phyloP scores from a whole-genome alignment of 164 flowering plant species.

The Protea cynaroides region DNA sequence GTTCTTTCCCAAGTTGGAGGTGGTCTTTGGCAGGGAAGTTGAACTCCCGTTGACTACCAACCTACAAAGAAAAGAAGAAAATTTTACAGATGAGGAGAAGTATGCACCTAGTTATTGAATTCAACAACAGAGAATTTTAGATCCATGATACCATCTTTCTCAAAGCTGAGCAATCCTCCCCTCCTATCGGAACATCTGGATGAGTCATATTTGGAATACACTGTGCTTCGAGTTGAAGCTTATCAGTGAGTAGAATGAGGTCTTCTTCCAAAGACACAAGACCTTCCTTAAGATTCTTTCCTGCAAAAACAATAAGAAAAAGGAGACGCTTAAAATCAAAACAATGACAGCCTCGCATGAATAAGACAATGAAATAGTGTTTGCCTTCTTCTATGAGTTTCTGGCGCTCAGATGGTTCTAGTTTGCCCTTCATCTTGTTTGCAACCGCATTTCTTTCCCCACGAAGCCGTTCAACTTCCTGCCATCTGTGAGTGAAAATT shows the following conservation, averaged over 20 bases:
- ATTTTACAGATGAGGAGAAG: not conserved
- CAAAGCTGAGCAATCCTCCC: conserved; percentile 63
- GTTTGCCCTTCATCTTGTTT: conserved; percentile 88
- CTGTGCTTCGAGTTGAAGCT: conserved; percentile 86
- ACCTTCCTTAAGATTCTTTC: conserved; percentile 74
- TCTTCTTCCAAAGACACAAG: conserved; percentile 66
- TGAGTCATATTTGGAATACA: conserved; percentile 88
- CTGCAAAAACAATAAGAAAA: conserved; percentile 25
- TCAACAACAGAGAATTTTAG: not conserved
- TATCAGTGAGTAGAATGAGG: conserved; percentile 59
- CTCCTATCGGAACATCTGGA: conserved; percentile 89
- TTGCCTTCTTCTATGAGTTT: conserved; percentile 82
- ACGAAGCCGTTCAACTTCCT: conserved; percentile 94
- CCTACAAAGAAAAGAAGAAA: conserved; percentile 32
- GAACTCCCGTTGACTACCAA: conserved; percentile 63
- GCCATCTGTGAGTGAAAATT: conserved; percentile 67
- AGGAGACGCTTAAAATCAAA: not conserved
- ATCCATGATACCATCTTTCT: conserved; percentile 51
- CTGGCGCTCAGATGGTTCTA: conserved; percentile 72
- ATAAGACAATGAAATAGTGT: not conserved
- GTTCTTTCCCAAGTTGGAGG: conserved; percentile 79
- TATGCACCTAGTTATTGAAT: not conserved
- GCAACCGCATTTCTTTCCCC: conserved; percentile 88
- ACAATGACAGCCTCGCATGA: not conserved
- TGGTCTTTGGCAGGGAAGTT: conserved; percentile 81